Evolutionary conservation across 345 rosid species (phyloP), one percentile per base, ranked within the genome.

Genomic region (Salix exigua): DNA sequence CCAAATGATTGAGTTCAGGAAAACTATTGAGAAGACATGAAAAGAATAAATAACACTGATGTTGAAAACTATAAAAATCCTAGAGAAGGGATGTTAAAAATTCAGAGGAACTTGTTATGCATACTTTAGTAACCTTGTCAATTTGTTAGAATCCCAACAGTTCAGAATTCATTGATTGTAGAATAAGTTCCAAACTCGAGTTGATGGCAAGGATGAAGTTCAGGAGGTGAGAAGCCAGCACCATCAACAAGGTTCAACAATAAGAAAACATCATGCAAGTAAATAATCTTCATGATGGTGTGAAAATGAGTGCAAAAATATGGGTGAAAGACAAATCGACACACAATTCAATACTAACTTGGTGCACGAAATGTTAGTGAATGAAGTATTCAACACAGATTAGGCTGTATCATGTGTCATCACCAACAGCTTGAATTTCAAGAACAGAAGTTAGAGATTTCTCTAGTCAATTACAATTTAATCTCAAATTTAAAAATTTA

Each of bases 1-100:
- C 75, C 68, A 40, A 80, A 68, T 53, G 65, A 40, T 71, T 8
- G 72, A 28, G 30, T 31, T 64, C 61, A 6, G 42, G 26, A 31
- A 70, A 74, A 42, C 9, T 7, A 31, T 44, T 23, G 25, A 11
- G 31, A 28, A 64, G 18, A 64, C 6, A 58, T 55, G 3, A 55
- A 58, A 58, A 21, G 7, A 8, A 23, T 13, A 14, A n/a, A 23
- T 9, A 58, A 9, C 26, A 10, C 62, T 58, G 6, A 64, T 30
- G 31, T 64, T 28, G 30, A 68, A 68, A 68, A 37, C 50, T 6
- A 14, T 19, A 68, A 11, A 21, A 23, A 53, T 5, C 7, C 14
- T 68, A 46, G 37, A 35, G 67, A 28, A 7, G 26, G 35, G 30
- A 74, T 58, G 21, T 18, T 42, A 44, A 23, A 58, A 33, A 12